Base-by-base conservation (phyloP, 2,329 filamentous ascomycete genomes). In the Colletotrichum melonis region DNA sequence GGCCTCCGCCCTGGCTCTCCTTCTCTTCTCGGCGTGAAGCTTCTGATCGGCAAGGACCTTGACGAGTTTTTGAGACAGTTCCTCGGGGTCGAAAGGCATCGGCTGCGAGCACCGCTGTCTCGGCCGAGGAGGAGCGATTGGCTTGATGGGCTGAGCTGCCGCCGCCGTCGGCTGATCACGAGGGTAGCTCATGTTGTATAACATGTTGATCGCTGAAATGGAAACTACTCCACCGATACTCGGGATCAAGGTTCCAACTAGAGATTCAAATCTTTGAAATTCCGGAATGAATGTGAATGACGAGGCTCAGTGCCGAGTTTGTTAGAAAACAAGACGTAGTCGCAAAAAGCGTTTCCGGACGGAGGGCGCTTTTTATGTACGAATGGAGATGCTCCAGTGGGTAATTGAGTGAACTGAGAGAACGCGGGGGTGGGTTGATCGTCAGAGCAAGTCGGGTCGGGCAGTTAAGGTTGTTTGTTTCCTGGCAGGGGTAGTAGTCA, bases 41-140 rank as follows among this genome's bases (percentile, higher is more conserved):
- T 87, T 87, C 74, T 88, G 87, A 72, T 90, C 85, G 5, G 83
- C 84, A 16, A 89, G 80, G 22, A 91, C 86, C 12, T 84, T 75
- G 62, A 84, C 83, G 28, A 92, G 83, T 22, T 89, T 86, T 38
- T 86, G 84, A 12, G 85, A 84, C 32, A 92, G 80, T 68, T 92
- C 89, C 32, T 88, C 84, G 0, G 90, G 83, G 73, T 92, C 89
- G 58, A 91, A 80, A 2, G 82, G 80, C 38, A 79, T 76, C 12
- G 82, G 78, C 22, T 68, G 69, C 1, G 72, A 60, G 54, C 60
- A 72, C 26, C 73, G 73, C 16, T 35, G 69, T 62, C 67, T 73
- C 42, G 72, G 74, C 49, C 74, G 68, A 32, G 59, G 24, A 12
- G 59, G 32, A 32, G 56, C 67, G 24, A 46, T 16, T 58, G 72